Evolutionary conservation across 805 yeast genomes (phyloP), one percentile per base, ranked within the genome.

Genomic region (Cyberlindnera euphorbiiphila): DNA sequence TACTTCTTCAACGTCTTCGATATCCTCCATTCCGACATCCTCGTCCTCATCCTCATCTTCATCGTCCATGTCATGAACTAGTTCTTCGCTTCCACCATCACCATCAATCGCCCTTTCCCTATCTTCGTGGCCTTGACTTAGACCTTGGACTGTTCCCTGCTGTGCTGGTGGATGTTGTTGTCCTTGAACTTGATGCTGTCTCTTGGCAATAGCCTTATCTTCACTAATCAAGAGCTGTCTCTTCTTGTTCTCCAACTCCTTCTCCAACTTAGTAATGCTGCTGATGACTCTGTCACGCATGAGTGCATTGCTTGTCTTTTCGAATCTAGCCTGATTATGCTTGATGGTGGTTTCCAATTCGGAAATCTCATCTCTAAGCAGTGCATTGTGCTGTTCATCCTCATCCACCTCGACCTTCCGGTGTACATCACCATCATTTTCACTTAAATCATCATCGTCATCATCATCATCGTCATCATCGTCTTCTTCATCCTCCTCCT

Each of bases 221-320:
- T 60, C 69, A 34, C 58, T 61, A 12, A 46, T 57, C 47, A 62
- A 65, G 50, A 88, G 65, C 51, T 82, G 87, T 42, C 80, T 69
- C 61, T 73, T 74, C 66, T 91, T 93, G 54, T 78, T 71, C 37
- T 87, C 96, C 42, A 87, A 71, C 51, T 91, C 96, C 37, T 81
- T 78, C 59, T 78, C 80, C 54, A 93, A 70, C 43, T 89, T 80
- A 41, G 72, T 74, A 35, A 86, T 84, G 35, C 83, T 88, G 47
- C 84, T 93, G 51, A 81, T 71, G 57, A 89, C 85, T 64, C 97
- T 81, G 60, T 81, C 84, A 54, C 81, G 78, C 76, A 93, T 72
- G 63, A 91, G 81, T 50, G 91, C 89, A 56, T 87, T 87, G 4
- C 78, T 69, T 13, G 89, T 88, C 47, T 80, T 78, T 15, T 71